Evolutionary conservation across 208 protist species (phyloP), one percentile per base, ranked within the genome.

Genomic region (Leishmania martiniquensis): DNA sequence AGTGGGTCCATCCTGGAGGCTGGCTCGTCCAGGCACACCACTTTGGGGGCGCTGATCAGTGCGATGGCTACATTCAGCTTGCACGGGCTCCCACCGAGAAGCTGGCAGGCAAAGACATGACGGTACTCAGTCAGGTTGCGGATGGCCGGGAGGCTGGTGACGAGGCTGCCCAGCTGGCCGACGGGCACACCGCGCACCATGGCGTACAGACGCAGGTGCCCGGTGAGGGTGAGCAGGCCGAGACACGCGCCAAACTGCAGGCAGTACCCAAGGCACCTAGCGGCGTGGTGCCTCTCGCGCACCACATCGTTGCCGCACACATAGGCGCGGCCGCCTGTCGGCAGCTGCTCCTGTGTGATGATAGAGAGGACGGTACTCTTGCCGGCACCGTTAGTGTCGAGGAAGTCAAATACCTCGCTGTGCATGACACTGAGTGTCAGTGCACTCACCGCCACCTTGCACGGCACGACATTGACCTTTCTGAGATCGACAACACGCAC

Each of bases 161-260:
- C 70, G 39, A 91, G 83, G 17, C 29, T 62, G 34, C 84, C 72
- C 25, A 75, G 69, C 20, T 77, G 65, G 0, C 44, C 47, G 59
- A 32, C n/a, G n/a, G 92, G 65, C 5, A 94, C 75, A 47, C 92
- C 92, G 54, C 87, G 90, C 10, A 99, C 66, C n/a, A 87, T 80
- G 32, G 88, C 88, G 84, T 96, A 99, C 1, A 98, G 86, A 29
- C 65, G 42, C 1, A 99, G 82, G 85, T 99, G 97, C 80, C 99
- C 97, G 15, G 89, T 76, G 52, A 92, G 88, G 32, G 96, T 99
- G 13, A 99, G 83, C 42, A 98, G 85, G 60, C 94, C 90, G 44
- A 97, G 89, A n/a, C 97, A 85, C 45, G 98, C 89, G 80, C 99
- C 97, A 80, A 98, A 97, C 84, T 99, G 98, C 34, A 97, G 97